A percentile compares a stretch with the other conserved stretches of the same genome.
Conservation (phyloP, 441 rosid species). For the Omphalea diandra region DNA sequence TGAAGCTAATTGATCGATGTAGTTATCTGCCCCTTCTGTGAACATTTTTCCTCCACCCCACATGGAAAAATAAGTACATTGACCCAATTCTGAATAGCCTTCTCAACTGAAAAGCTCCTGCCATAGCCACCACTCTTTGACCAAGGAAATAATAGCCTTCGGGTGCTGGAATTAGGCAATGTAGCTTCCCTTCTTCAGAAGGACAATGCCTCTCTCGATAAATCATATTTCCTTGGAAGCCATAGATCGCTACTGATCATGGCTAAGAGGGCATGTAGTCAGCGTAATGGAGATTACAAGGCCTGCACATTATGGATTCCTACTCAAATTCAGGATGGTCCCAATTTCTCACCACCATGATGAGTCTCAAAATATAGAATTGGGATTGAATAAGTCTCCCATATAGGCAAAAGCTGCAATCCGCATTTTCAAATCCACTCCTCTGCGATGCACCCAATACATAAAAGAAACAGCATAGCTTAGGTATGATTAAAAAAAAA, state of each 20-base stretch:
- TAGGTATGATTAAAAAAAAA: no score
- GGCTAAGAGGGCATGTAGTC: conserved; percentile 98
- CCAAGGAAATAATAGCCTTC: conserved; percentile 94
- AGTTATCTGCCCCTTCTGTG: conserved; percentile 96
- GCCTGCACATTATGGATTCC: conserved; percentile 55
- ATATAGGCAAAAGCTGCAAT: conserved; percentile 82
- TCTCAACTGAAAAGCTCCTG: conserved; percentile 95
- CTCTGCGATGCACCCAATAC: conserved; percentile 95
- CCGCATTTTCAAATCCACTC: conserved; percentile 98
- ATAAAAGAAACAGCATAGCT: conserved; percentile 89
- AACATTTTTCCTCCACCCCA: conserved; percentile 99
- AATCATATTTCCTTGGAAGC: conserved; percentile 86
- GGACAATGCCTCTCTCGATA: conserved; percentile 95
- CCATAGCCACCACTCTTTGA: conserved; percentile 97
- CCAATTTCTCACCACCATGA: conserved; percentile 69
- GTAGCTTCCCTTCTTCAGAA: conserved; percentile 61
- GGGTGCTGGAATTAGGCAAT: conserved; percentile 86
- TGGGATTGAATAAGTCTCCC: conserved; percentile 70
- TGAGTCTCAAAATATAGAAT: conserved; percentile 86
- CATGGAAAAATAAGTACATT: conserved; percentile 88
- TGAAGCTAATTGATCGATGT: conserved; percentile 87
- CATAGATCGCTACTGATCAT: conserved; percentile 94
- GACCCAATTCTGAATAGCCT: conserved; percentile 98
- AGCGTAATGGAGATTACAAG: conserved; percentile 56
- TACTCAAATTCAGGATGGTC: conserved; percentile 41